Conservation (phyloP, 768 basidiomycete genomes). For the Termitomyces sp. region DNA sequence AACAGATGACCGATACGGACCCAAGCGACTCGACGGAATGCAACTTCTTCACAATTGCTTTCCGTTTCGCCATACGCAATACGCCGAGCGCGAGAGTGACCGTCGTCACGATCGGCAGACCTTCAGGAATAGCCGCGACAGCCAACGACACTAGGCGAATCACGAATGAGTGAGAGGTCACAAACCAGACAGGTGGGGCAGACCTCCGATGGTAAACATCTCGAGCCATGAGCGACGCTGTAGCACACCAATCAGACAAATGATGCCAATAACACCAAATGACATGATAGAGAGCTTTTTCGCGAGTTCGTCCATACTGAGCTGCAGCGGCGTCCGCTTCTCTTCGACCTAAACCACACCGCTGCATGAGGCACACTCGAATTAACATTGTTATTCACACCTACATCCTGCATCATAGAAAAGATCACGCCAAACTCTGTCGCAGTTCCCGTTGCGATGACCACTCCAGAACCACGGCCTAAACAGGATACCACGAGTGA, state of each 20-base stretch:
- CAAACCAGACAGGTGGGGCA: conserved; percentile 15
- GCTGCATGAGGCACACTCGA: neutral
- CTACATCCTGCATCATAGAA: conserved; percentile 95
- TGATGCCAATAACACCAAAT: conserved; percentile 92
- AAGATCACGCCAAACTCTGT: conserved; percentile 97
- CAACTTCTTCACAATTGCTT: conserved; percentile 95
- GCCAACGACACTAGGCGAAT: conserved; percentile 77
- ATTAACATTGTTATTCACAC: conserved; percentile 12
- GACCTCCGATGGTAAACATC: conserved; percentile 99
- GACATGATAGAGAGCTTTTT: conserved; percentile 86
- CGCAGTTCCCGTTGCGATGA: conserved; percentile 79
- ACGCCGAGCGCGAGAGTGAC: conserved; percentile 96
- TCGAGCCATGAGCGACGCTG: conserved; percentile 89
- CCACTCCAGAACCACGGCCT: conserved; percentile 83
- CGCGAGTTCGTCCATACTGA: conserved; percentile 95
- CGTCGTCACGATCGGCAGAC: conserved; percentile 93
- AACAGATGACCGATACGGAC: conserved; percentile 95
- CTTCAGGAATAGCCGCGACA: conserved; percentile 98
- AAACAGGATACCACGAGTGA: neutral
- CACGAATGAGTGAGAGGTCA: neutral
- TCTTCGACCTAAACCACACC: conserved; percentile 58
- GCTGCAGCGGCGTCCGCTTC: conserved; percentile 85
- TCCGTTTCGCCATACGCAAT: conserved; percentile 87
- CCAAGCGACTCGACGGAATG: conserved; percentile 94
- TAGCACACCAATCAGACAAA: conserved; percentile 83